Evolutionary conservation across 2,329 filamentous ascomycete genomes (phyloP), one percentile per base, ranked within the genome.

Genomic region (Penicillium olsonii): DNA sequence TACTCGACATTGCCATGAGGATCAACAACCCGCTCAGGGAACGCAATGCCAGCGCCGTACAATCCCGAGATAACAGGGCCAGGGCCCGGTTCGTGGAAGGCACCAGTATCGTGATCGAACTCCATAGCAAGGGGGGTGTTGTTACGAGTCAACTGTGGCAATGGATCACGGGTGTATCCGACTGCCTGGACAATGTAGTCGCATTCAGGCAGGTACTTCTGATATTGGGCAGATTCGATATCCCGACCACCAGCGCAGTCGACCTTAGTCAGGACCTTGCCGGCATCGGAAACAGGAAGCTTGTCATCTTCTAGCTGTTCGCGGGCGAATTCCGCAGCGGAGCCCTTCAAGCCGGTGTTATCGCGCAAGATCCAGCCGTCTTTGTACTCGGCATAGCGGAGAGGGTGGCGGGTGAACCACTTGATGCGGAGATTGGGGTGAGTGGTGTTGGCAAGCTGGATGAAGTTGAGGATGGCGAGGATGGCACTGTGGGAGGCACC

Each of bases 401-500:
- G 73, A 1, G 75, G 67, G 56, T 83, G 79, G n/a, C 84, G 75
- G 24, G 72, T 83, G 66, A 86, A 84, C 83, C 83, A 86, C 58
- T 79, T 81, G 45, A 85, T 73, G 24, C 74, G 75, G 2, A 86
- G 71, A 5, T 75, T 62, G 0, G 80, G 77, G 52, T 84, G 81
- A 0, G 75, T 75, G 24, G 73, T 72, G 18, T 67, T 67, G 10
- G 78, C 78, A 5, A 85, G 72, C 5, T 78, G 73, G 63, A 78
- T 76, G 11, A 86, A 75, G 62, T 86, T 85, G 63, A 81, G 76
- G 14, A 86, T 76, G 19, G 84, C 82, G 9, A 86, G 73, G 40
- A 86, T 81, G 11, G 83, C 83, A 37, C 79, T 83, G 66, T 86
- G 83, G 2, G 82, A 85, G 37, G 82, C 82, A 26, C 83, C 83